A percentile compares a stretch with the other conserved stretches of the same genome.
phyloP scores from a whole-genome alignment of 2,329 filamentous ascomycete species.

The Fusarium multiceps region DNA sequence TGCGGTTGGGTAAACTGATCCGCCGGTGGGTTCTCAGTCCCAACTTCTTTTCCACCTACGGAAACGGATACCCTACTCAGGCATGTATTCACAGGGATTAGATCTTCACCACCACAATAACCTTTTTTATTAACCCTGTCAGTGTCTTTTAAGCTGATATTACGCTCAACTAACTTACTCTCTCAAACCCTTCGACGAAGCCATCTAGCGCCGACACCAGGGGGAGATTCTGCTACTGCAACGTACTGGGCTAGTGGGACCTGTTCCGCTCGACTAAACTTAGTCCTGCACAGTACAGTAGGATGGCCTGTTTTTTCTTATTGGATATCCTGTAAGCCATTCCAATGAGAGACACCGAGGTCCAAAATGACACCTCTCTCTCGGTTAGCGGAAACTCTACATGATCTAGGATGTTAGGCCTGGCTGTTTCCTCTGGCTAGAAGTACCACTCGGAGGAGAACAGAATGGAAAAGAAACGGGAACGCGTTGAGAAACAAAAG shows the following conservation, averaged over 20 bases:
- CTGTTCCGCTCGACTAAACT: conserved; percentile 22
- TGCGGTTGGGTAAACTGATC: conserved; percentile 40
- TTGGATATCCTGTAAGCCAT: conserved; percentile 28
- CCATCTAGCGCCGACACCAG: conserved; percentile 23
- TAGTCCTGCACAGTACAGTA: conserved; percentile 3
- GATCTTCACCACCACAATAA: conserved; percentile 13
- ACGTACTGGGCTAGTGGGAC: conserved; percentile 9
- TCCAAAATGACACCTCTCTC: conserved; percentile 8
- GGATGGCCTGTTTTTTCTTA: conserved; percentile 21
- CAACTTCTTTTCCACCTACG: not conserved
- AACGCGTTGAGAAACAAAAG: conserved; percentile 3
- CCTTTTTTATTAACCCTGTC: conserved; percentile 8
- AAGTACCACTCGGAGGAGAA: not conserved
- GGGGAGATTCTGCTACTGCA: conserved; percentile 11
- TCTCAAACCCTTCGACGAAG: not conserved
- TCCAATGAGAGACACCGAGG: conserved; percentile 22
- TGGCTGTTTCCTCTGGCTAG: not conserved
- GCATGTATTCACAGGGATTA: conserved; percentile 3
- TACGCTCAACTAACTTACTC: not conserved
- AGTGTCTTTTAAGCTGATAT: not conserved
- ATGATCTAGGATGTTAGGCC: not conserved
- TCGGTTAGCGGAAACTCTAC: conserved; percentile 8
- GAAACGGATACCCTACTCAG: not conserved
- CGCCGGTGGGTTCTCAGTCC: not conserved
- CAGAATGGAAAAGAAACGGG: conserved; percentile 23